Evolutionary conservation across 768 basidiomycete species (phyloP).

Genomic region (Boletellus ananiceps): DNA sequence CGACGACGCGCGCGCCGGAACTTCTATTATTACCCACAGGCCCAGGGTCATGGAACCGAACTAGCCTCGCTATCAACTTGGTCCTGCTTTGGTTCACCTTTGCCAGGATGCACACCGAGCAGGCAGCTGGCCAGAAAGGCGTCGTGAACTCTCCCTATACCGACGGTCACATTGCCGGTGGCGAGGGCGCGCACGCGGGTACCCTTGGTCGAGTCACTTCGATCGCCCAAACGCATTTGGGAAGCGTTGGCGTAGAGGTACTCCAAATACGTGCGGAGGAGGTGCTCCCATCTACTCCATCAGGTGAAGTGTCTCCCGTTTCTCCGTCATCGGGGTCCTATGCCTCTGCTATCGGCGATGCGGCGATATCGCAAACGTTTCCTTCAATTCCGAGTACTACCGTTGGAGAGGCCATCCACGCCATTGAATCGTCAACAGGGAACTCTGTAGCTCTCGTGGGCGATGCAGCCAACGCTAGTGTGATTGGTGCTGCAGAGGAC

Average conservation of each 20-base stretch:
- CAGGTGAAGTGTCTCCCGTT: background rate
- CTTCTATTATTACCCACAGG: conserved; percentile 1
- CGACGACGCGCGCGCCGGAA: background rate
- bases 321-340: background rate
- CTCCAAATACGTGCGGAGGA: background rate
- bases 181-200: background rate
- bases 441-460: background rate
- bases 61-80: background rate
- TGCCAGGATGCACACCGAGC: conserved; percentile 3
- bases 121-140: background rate
- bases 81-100: background rate
- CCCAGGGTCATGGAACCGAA: conserved; percentile 8
- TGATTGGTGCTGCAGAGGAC: background rate
- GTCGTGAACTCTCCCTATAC: background rate
- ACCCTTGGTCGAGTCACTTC: background rate
- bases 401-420: background rate
- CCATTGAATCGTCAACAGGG: background rate
- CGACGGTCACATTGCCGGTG: background rate
- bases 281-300: background rate
- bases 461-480: background rate
- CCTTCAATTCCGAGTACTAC: background rate
- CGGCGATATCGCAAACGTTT: background rate
- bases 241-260: background rate
- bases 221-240: background rate
- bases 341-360: background rate